These are phyloP conservation scores for Drechmeria coniospora DNA, from an alignment of 2,329 filamentous ascomycete genomes.

Conservation along the genomic window DNA sequence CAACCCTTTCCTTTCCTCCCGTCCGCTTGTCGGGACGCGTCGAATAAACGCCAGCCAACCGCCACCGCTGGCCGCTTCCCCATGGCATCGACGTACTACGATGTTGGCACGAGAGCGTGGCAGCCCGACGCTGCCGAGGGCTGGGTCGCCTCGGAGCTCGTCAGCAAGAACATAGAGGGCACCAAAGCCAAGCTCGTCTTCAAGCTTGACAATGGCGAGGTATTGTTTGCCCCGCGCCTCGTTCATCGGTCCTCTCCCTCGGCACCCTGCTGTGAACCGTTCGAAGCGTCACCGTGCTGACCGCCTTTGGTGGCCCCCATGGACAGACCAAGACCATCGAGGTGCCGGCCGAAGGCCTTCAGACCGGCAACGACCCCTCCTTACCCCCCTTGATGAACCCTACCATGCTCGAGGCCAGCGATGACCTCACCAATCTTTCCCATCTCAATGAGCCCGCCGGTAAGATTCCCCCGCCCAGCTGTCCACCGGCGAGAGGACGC, in stretches of 20 bases:
- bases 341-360: constrained; percentile 60
- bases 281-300: neutral
- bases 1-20: constrained; percentile 2
- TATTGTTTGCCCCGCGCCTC: constrained; percentile 31
- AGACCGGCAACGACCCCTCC: constrained; percentile 59
- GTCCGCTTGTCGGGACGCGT: constrained; percentile 1
- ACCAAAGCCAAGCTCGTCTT: constrained; percentile 82
- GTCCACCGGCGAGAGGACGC: constrained; percentile 1
- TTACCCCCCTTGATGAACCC: constrained; percentile 96
- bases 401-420: constrained; percentile 92
- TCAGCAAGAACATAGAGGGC: constrained; percentile 69
- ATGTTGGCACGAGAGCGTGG: constrained; percentile 95
- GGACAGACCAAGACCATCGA: constrained; percentile 62
- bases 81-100: constrained; percentile 92
- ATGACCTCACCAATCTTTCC: constrained; percentile 92
- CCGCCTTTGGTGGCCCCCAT: neutral
- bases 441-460: constrained; percentile 97
- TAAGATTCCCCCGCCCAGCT: constrained; percentile 23
- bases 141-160: constrained; percentile 92
- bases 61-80: constrained; percentile 6
- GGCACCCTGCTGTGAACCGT: too few relatives aligned
- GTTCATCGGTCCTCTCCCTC: too few relatives aligned
- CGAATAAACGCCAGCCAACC: constrained; percentile 5
- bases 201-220: constrained; percentile 83
- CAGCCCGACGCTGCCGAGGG: constrained; percentile 92